Evolutionary conservation across 2,329 filamentous ascomycete genomes (phyloP), one percentile per base, ranked within the genome.

Genomic region (Sporothrix luriei): DNA sequence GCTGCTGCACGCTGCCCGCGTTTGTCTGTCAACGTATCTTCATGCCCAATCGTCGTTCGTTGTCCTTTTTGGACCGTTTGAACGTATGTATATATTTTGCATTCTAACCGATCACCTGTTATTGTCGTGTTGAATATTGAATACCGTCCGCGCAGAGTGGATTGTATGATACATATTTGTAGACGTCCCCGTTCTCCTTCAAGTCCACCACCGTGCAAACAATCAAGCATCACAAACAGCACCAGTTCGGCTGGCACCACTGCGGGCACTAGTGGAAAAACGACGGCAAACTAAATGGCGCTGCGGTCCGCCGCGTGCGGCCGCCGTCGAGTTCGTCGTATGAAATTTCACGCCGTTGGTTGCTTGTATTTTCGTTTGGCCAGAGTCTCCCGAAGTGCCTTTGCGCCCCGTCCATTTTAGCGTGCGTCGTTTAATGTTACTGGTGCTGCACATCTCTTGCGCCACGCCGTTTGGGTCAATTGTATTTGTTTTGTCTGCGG

Each of bases 31-130:
- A 16, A 19, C 13, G 26, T 2, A 7, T 52, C 26, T 65, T 65
- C 26, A 65, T 65, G 62, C 62, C 62, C 62, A 65, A 65, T 65
- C 62, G 26, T 21, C 33, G 24, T 43, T 13, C 11, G 11, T n/a
- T n/a, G n/a, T n/a, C n/a, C n/a, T 43, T 16, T 43, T 43, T 13
- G 6, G 2, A 5, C 33, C 33, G 7, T 33, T 33, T 33, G 4
- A 33, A 33, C 33, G n/a, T 6, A 1, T 33, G 4, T 33, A 7
- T 2, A 33, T 33, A 1, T 9, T 33, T 33, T 33, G 33, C 5
- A 33, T 33, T 33, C 33, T 4, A 4, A 7, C 33, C 33, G 33
- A 4, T 33, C 33, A 7, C 33, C 24, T 21, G 3, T 19, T 29
- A 7, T 62, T 29, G 33, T 33, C 33, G 33, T 6, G 33, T 33